Conservation (phyloP, 2,329 filamentous ascomycete species). For the Pestalotiopsis sp. region DNA sequence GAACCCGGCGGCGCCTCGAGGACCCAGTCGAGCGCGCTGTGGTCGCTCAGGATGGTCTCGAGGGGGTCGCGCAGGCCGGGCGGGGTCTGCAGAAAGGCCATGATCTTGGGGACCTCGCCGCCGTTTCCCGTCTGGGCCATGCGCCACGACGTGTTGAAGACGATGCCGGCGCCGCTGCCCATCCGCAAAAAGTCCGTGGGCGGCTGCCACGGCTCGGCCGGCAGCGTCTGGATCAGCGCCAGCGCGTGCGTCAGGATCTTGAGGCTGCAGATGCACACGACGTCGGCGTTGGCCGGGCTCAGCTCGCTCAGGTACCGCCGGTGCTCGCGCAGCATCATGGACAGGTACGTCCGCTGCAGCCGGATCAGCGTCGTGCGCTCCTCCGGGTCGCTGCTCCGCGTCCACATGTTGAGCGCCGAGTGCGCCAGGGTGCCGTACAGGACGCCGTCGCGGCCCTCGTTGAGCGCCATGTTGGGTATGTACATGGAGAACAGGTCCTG, state of each 20-base stretch:
- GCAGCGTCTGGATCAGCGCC: conserved; percentile 40
- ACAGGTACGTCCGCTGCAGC: conserved; percentile 39
- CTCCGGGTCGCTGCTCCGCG: conserved; percentile 23
- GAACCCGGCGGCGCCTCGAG: conserved; percentile 31
- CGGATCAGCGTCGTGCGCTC: conserved; percentile 32
- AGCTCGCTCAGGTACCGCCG: conserved; percentile 36
- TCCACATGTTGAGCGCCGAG: conserved; percentile 40
- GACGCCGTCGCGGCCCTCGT: conserved; percentile 33
- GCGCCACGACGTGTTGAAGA: conserved; percentile 32
- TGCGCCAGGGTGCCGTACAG: conserved; percentile 38
- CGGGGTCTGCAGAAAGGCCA: conserved; percentile 28
- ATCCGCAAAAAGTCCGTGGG: conserved; percentile 40
- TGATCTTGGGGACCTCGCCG: conserved; percentile 23
- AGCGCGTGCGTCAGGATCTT: conserved; percentile 39
- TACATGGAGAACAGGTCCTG: conserved; percentile 34
- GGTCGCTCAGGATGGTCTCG: conserved; percentile 32
- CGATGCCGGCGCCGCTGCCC: conserved; percentile 36
- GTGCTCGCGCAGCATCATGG: conserved; percentile 39
- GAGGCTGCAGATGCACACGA: conserved; percentile 37
- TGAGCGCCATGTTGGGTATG: conserved; percentile 34
- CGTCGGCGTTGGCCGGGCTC: conserved; percentile 32
- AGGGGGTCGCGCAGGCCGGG: conserved; percentile 32
- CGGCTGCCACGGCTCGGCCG: conserved; percentile 38
- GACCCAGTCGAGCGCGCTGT: conserved; percentile 36
- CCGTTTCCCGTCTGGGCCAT: conserved; percentile 20